phyloP scores from a whole-genome alignment of 306 rosid genomes.

The Castanopsis chinensis region DNA sequence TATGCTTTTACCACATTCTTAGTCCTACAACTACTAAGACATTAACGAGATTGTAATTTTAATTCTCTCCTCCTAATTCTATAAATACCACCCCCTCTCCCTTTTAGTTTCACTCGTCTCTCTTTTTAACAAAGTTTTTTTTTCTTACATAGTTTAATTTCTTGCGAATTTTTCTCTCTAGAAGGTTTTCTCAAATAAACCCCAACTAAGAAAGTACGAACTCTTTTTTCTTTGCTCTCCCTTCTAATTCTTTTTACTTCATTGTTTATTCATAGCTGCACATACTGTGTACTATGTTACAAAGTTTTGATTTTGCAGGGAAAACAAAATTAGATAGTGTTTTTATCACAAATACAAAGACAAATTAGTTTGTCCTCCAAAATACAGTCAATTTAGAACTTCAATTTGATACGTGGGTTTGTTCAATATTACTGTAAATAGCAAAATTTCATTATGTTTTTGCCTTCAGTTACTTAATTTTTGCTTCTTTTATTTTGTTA shows the following conservation, averaged over 20 bases:
- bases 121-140: background rate
- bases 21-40: too few relatives aligned
- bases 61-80: background rate
- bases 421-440: too few relatives aligned
- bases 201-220: background rate
- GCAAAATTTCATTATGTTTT: background rate
- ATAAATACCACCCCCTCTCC: background rate
- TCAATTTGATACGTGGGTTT: too few relatives aligned
- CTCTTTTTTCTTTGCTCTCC: too few relatives aligned
- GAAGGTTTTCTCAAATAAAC: background rate
- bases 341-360: background rate
- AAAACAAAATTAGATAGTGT: background rate
- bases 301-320: background rate
- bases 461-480: too few relatives aligned
- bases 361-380: background rate
- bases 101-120: background rate
- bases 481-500: too few relatives aligned
- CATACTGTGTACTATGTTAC: background rate
- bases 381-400: background rate
- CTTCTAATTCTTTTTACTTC: too few relatives aligned
- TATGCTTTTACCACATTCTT: too few relatives aligned
- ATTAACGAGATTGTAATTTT: background rate
- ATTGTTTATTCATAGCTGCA: background rate
- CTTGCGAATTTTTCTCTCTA: background rate
- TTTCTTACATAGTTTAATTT: background rate